A percentile compares a stretch with the other conserved stretches of the same genome.
Evolutionary conservation across 495 filamentous ascomycete genomes (phyloP).

Genomic region (Oidiodendron maius): DNA sequence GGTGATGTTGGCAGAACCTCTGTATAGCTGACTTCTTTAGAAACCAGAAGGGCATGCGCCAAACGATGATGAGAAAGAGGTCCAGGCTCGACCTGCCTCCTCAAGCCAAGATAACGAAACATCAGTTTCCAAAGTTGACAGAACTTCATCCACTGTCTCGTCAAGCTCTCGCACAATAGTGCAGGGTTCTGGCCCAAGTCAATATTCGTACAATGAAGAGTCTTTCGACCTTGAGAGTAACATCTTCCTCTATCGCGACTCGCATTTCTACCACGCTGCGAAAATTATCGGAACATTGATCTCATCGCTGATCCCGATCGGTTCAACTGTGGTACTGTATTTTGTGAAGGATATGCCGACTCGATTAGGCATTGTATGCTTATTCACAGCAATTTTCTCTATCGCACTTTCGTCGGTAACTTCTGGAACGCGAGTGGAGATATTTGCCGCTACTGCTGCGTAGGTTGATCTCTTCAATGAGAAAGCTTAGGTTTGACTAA

Average conservation of each 20-base stretch:
- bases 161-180: background rate
- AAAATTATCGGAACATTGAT: slow-evolving; percentile 22
- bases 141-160: background rate
- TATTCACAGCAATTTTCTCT: slow-evolving; percentile 27
- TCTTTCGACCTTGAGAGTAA: slow-evolving; percentile 2
- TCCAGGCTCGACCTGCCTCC: background rate
- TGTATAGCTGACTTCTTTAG: slow-evolving; percentile 1
- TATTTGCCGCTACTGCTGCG: slow-evolving; percentile 26
- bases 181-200: background rate
- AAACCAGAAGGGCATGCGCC: slow-evolving; percentile 5
- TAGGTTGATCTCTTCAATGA: slow-evolving; percentile 4
- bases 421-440: slow-evolving; percentile 26
- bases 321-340: slow-evolving; percentile 27
- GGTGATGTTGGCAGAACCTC: background rate
- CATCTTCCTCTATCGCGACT: slow-evolving; percentile 13
- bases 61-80: background rate
- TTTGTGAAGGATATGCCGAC: slow-evolving; percentile 19
- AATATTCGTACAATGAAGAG: background rate
- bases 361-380: slow-evolving; percentile 25
- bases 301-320: slow-evolving; percentile 25
- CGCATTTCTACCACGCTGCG: slow-evolving; percentile 12
- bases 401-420: slow-evolving; percentile 25
- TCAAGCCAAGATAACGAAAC: background rate
- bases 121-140: background rate
- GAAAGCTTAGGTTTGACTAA: background rate